These are phyloP conservation scores for Botrytis cinerea DNA, from an alignment of 2,329 filamentous ascomycete genomes.

Conservation along the genomic window DNA sequence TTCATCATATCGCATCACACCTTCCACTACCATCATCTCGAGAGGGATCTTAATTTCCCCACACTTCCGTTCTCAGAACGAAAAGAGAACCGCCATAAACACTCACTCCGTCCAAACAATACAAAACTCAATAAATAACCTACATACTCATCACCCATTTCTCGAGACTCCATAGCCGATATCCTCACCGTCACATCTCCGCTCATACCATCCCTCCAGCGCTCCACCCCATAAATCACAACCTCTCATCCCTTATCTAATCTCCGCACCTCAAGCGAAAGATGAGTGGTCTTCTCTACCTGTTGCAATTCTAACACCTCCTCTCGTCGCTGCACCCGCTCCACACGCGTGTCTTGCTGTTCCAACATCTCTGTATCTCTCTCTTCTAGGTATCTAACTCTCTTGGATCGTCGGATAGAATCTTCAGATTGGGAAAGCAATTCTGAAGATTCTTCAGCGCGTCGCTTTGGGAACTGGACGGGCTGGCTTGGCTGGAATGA, in stretches of 20 bases:
- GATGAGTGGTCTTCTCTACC: not conserved
- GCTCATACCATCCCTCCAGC: not conserved
- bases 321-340: not conserved
- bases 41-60: not conserved
- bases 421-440: not conserved
- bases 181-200: not conserved
- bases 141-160: not conserved
- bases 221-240: not conserved
- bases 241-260: not conserved
- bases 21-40: not conserved
- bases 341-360: not conserved
- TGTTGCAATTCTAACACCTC: not conserved
- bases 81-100: not conserved
- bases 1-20: not conserved
- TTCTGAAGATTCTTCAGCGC: not conserved
- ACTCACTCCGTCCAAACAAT: accelerated
- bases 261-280: not conserved
- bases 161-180: not conserved
- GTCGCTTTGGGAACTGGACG: not conserved
- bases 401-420: not conserved
- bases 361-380: not conserved
- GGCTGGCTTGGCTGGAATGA: not conserved
- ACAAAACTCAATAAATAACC: not conserved
- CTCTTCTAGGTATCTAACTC: not conserved
- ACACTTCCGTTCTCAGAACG: not conserved